Evolutionary conservation across 2,329 filamentous ascomycete species (phyloP).

Genomic region (Cordyceps pruinosa): DNA sequence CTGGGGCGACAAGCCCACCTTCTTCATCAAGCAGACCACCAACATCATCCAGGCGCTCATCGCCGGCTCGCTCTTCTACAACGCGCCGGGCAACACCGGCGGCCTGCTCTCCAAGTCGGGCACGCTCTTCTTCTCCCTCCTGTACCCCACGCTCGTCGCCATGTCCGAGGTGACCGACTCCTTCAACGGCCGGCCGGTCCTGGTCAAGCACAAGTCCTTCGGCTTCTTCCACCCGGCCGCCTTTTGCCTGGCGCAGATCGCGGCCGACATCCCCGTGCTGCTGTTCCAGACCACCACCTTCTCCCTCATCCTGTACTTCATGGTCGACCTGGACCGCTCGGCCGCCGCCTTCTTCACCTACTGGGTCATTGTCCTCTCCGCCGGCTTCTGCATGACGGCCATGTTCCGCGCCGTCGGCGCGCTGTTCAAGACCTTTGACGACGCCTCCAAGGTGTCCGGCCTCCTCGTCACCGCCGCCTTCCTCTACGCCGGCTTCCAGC

Average conservation of each 20-base stretch:
- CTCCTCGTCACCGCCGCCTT: conserved; percentile 43
- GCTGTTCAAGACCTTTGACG: conserved; percentile 49
- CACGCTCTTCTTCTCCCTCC: conserved; percentile 55
- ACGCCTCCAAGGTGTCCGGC: conserved; percentile 50
- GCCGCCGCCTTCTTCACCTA: conserved; percentile 65
- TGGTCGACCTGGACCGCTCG: conserved; percentile 62
- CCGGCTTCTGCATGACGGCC: conserved; percentile 52
- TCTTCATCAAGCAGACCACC: conserved; percentile 54
- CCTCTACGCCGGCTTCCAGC: conserved; percentile 59
- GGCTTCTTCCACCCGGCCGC: conserved; percentile 51
- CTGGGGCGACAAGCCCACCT: conserved; percentile 57
- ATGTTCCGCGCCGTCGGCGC: conserved; percentile 51
- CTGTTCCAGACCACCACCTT: conserved; percentile 53
- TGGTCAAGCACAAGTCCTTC: conserved; percentile 53
- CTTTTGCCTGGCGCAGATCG: conserved; percentile 51
- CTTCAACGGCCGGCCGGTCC: conserved; percentile 51
- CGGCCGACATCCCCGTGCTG: conserved; percentile 49
- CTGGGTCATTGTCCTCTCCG: conserved; percentile 46
- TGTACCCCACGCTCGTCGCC: conserved; percentile 55
- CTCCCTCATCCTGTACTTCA: conserved; percentile 54
- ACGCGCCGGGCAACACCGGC: conserved; percentile 47
- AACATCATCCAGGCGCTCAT: conserved; percentile 55
- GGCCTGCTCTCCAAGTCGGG: conserved; percentile 60
- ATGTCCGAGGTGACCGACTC: conserved; percentile 61
- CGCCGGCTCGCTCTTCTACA: conserved; percentile 61